Evolutionary conservation across 192 early-diverging fungal genomes (phyloP), one percentile per base, ranked within the genome.

Genomic region (Oehlia diaphana): DNA sequence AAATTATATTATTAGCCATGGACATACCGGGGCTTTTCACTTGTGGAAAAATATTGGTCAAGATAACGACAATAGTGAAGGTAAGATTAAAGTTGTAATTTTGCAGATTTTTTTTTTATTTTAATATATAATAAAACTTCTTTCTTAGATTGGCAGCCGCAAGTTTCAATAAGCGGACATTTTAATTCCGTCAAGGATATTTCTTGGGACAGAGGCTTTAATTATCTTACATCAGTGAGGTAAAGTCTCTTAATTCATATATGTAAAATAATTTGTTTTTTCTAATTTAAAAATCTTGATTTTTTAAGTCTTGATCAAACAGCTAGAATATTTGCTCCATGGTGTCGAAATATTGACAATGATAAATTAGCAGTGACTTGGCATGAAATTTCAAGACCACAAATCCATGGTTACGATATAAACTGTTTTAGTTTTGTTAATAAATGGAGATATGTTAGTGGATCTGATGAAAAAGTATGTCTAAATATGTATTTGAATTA

Each of bases 351-450:
- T 26, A 12, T 62, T 21, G 26, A 61, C 9, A 50, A 23, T 62
- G 31, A 31, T 31, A 33, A 70, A 70, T 35, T 53, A 2, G 64
- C 83, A 0, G 77, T 77, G 1, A 87, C 91, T 9, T 98, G 96
- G 96, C 95, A 94, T 83, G 98, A 99, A 83, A 89, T 97, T 42
- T 95, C 92, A 8, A 88, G 98, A 10, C 95, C 98, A 39, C 98
- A 99, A 85, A 94, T 98, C 63, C 98, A 99, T 80, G 98, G 98
- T 6, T 98, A 98, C 82, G 95, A 97, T 82, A 85, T 97, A 73
- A 90, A 95, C 49, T 96, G 95, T 82, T 85, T 97, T 26, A 91
- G 94, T 1, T 96, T 97, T 76, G 84, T 93, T 10, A 75, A 90
- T 75, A 83, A 88, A 31, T 94, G 91, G 84, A 83, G 82, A 63